phyloP scores from a whole-genome alignment of 2,329 filamentous ascomycete genomes.

The Chrysosporium keratinophilum region DNA sequence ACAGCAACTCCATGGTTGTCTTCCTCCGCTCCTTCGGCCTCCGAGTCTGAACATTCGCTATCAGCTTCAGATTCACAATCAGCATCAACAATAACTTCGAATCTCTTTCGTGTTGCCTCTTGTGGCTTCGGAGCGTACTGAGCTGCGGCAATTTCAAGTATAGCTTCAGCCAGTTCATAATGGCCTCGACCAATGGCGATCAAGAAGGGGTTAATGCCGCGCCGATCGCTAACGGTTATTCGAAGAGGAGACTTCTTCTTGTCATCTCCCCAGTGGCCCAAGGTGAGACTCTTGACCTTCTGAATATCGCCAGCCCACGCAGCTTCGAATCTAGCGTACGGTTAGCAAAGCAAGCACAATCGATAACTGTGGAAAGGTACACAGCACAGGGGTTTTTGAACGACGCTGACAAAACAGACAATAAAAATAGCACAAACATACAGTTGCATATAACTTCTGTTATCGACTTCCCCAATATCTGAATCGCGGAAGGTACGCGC shows the following conservation, averaged over 20 bases:
- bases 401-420: neutral
- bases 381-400: neutral
- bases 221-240: conserved; percentile 49
- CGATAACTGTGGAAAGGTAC: neutral
- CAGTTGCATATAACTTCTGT: conserved; percentile 30
- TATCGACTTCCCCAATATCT: conserved; percentile 39
- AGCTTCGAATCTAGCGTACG: conserved; percentile 41
- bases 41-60: conserved; percentile 6
- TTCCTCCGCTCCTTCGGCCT: conserved; percentile 18
- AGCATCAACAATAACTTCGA: conserved; percentile 29
- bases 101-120: conserved; percentile 36
- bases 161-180: conserved; percentile 49
- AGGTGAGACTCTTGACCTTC: conserved; percentile 40
- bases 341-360: neutral
- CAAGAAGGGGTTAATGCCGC: conserved; percentile 51
- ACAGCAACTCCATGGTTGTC: conserved; percentile 25
- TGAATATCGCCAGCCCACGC: conserved; percentile 56
- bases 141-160: conserved; percentile 59
- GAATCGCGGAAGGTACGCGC: conserved; percentile 44
- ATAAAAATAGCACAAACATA: conserved; percentile 5
- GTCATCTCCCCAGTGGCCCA: conserved; percentile 34
- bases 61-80: no score
- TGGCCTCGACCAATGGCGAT: conserved; percentile 60
- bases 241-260: conserved; percentile 49
- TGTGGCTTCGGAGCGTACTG: conserved; percentile 53